These are phyloP conservation scores for Starmerella kuoi DNA, from an alignment of 805 yeast genomes.

Conservation along the genomic window DNA sequence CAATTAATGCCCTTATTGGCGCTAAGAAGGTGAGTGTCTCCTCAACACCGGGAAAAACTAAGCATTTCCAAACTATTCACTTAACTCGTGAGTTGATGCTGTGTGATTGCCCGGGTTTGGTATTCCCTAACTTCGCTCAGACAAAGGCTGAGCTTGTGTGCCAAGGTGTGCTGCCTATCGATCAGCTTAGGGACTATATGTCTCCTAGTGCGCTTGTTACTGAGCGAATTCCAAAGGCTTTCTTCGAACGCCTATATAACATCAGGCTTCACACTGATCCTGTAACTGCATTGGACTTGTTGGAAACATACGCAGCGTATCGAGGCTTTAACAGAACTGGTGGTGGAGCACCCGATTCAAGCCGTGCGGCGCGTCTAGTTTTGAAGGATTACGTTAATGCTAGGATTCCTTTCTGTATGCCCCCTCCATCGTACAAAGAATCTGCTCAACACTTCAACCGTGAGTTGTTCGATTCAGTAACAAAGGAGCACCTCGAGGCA, in stretches of 20 bases:
- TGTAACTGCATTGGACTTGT: slow-evolving; percentile 67
- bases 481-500: not conserved
- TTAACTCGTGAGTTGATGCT: slow-evolving; percentile 70
- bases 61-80: slow-evolving; percentile 93
- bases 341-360: slow-evolving; percentile 92
- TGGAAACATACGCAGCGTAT: slow-evolving; percentile 88
- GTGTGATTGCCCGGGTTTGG: slow-evolving; percentile 99
- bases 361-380: slow-evolving; percentile 84
- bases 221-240: slow-evolving; percentile 78
- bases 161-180: slow-evolving; percentile 97
- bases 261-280: slow-evolving; percentile 69
- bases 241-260: slow-evolving; percentile 85
- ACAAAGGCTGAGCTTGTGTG: slow-evolving; percentile 94
- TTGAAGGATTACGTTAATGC: slow-evolving; percentile 93
- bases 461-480: not conserved
- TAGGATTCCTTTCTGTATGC: slow-evolving; percentile 67
- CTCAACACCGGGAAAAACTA: slow-evolving; percentile 96
- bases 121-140: slow-evolving; percentile 93
- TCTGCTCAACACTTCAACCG: slow-evolving; percentile 54
- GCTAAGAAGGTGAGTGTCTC: slow-evolving; percentile 97
- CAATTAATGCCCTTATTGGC: slow-evolving; percentile 92
- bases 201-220: slow-evolving; percentile 81
- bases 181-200: slow-evolving; percentile 83
- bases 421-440: slow-evolving; percentile 66
- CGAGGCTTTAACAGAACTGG: slow-evolving; percentile 91